phyloP scores from a whole-genome alignment of 2,329 filamentous ascomycete species.

The Calonectria pauciramosa region DNA sequence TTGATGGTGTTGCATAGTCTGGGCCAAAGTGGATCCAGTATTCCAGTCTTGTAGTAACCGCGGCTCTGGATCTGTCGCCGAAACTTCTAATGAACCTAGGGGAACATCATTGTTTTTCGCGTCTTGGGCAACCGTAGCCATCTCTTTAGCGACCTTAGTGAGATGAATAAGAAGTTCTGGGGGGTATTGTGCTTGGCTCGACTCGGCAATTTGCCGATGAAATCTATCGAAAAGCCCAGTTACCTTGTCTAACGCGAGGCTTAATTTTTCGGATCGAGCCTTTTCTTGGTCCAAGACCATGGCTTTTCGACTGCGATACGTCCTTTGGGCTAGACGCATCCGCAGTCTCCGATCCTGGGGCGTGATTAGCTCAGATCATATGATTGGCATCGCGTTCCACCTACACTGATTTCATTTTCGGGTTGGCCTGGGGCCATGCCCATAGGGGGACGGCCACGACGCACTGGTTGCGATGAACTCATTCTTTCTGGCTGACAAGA shows the following conservation, averaged over 20 bases:
- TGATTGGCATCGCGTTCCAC: not conserved
- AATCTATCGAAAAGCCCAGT: not conserved
- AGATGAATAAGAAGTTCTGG: not conserved
- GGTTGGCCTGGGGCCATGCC: not conserved
- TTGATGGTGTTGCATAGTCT: not conserved
- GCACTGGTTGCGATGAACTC: not conserved
- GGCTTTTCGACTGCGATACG: conserved; percentile 18
- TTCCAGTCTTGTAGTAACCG: not conserved
- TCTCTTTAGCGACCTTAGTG: not conserved
- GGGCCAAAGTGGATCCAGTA: not conserved
- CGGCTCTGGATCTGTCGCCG: not conserved
- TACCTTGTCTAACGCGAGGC: not conserved
- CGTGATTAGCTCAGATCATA: not conserved
- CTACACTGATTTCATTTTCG: not conserved
- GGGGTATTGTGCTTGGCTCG: not conserved
- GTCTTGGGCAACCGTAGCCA: not conserved
- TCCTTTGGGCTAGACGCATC: conserved; percentile 23
- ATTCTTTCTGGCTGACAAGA: not conserved
- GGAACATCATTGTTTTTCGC: not conserved
- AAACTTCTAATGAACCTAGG: too few species aligned
- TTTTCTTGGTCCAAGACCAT: conserved; percentile 15
- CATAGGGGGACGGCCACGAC: not conserved
- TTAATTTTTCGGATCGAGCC: conserved; percentile 11
- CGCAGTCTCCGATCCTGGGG: conserved; percentile 5
- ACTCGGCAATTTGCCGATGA: not conserved